These are phyloP conservation scores for Apiospora saccharicola DNA, from an alignment of 2,329 filamentous ascomycete species.

Conservation along the genomic window DNA sequence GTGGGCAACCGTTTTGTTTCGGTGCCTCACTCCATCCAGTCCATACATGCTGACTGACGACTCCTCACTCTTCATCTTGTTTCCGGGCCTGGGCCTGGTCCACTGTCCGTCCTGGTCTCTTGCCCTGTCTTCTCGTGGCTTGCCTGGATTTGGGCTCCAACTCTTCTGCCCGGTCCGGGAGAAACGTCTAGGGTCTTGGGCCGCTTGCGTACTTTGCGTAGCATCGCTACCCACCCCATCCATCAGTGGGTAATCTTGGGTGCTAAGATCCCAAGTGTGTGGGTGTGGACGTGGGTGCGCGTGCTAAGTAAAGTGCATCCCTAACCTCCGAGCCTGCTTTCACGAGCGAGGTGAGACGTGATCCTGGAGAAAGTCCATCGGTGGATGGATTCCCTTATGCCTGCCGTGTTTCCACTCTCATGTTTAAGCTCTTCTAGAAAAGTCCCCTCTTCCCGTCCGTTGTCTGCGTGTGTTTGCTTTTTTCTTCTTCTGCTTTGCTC, in stretches of 20 bases:
- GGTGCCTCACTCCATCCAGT: neutral
- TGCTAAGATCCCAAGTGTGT: conserved; percentile 10
- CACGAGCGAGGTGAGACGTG: neutral
- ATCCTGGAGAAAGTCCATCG: conserved; percentile 7
- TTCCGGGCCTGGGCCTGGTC: neutral
- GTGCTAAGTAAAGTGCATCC: conserved; percentile 8
- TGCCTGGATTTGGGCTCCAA: neutral
- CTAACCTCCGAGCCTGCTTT: conserved; percentile 10
- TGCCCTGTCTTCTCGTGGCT: neutral
- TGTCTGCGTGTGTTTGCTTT: neutral
- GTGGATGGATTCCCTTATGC: neutral
- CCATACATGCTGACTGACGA: too few species aligned
- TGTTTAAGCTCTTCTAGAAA: conserved; percentile 17
- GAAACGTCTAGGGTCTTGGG: neutral
- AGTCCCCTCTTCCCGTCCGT: neutral
- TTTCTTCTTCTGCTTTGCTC: neutral
- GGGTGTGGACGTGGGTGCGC: neutral
- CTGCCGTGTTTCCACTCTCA: neutral
- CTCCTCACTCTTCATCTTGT: neutral
- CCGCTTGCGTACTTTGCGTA: conserved; percentile 7
- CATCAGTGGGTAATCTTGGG: neutral
- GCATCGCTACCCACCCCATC: conserved; percentile 9
- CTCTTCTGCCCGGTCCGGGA: neutral
- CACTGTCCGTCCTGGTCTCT: too few species aligned
- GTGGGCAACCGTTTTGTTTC: neutral